A percentile compares a stretch with the other conserved stretches of the same genome.
Conservation (phyloP, 2,329 filamentous ascomycete species). For the Penicillium freii region DNA sequence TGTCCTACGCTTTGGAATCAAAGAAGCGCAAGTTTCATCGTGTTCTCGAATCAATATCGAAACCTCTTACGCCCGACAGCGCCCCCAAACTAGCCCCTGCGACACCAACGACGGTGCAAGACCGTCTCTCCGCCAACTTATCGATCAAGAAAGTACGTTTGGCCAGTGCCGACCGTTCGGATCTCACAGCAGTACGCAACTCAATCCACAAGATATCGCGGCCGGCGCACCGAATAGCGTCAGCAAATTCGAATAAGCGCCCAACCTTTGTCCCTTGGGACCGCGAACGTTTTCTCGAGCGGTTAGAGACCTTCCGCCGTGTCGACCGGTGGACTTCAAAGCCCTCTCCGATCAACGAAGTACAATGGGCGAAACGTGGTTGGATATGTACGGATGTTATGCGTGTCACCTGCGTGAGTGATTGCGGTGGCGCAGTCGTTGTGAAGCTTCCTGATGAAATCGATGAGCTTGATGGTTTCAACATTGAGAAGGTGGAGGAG, state of each 20-base stretch:
- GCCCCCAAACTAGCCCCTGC: conserved; percentile 21
- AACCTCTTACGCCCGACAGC: conserved; percentile 26
- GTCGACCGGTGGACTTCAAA: conserved; percentile 94
- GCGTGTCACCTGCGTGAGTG: conserved; percentile 74
- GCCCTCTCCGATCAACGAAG: conserved; percentile 78
- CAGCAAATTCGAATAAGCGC: conserved; percentile 35
- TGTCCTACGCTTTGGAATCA: conserved; percentile 47
- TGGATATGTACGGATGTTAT: conserved; percentile 85
- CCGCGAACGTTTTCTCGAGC: conserved; percentile 73
- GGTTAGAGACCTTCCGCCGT: conserved; percentile 84
- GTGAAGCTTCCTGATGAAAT: conserved; percentile 73
- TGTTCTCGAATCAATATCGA: conserved; percentile 46
- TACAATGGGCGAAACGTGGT: conserved; percentile 90
- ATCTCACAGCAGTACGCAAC: conserved; percentile 25
- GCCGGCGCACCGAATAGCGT: conserved; percentile 29
- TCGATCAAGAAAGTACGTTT: conserved; percentile 40
- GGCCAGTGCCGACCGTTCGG: conserved; percentile 20
- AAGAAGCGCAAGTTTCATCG: conserved; percentile 51
- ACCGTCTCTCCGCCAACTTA: conserved; percentile 26
- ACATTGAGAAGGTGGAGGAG: conserved; percentile 43
- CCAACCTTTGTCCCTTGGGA: conserved; percentile 85
- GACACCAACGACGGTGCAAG: conserved; percentile 22
- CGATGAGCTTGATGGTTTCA: conserved; percentile 50
- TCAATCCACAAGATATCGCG: conserved; percentile 30
- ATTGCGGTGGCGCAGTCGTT: conserved; percentile 79